Evolutionary conservation across 805 yeast genomes (phyloP).

Genomic region (Pichia rugopelliculosa): DNA sequence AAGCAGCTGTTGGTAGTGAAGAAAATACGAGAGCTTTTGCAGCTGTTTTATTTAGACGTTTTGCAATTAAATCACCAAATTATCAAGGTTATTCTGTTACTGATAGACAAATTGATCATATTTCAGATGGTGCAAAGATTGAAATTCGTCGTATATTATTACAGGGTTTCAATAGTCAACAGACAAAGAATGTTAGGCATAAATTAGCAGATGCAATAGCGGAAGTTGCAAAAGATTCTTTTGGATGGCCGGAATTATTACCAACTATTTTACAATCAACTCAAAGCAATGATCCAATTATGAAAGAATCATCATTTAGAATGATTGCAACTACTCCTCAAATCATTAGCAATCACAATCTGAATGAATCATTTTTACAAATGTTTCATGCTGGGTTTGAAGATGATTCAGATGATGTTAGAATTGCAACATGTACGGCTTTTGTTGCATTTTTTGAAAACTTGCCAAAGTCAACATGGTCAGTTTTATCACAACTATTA

Average conservation of each 20-base stretch:
- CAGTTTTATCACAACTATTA: slow-evolving; percentile 62
- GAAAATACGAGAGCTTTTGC: slow-evolving; percentile 61
- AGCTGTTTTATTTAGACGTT: slow-evolving; percentile 84
- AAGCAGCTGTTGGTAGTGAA: slow-evolving; percentile 56
- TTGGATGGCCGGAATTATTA: slow-evolving; percentile 71
- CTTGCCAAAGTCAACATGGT: slow-evolving; percentile 75
- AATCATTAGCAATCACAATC: slow-evolving; percentile 44
- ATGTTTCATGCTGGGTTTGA: slow-evolving; percentile 76
- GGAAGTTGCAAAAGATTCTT: slow-evolving; percentile 73
- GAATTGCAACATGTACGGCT: slow-evolving; percentile 87
- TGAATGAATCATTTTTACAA: slow-evolving; percentile 44
- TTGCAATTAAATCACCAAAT: slow-evolving; percentile 74
- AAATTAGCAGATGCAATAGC: slow-evolving; percentile 92
- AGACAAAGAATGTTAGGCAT: slow-evolving; percentile 75
- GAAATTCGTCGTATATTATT: slow-evolving; percentile 62
- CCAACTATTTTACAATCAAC: slow-evolving; percentile 65
- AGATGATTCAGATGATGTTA: slow-evolving; percentile 73
- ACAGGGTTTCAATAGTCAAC: slow-evolving; percentile 64
- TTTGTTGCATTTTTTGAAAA: slow-evolving; percentile 84
- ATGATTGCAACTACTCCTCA: slow-evolving; percentile 81
- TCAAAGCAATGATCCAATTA: slow-evolving; percentile 43
- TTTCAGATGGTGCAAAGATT: slow-evolving; percentile 47
- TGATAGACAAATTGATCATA: slow-evolving; percentile 69
- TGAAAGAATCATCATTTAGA: slow-evolving; percentile 87
- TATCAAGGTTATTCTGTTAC: slow-evolving; percentile 52